phyloP scores from a whole-genome alignment of 176 grass and related monocot species.

The Juncus inflexus region DNA sequence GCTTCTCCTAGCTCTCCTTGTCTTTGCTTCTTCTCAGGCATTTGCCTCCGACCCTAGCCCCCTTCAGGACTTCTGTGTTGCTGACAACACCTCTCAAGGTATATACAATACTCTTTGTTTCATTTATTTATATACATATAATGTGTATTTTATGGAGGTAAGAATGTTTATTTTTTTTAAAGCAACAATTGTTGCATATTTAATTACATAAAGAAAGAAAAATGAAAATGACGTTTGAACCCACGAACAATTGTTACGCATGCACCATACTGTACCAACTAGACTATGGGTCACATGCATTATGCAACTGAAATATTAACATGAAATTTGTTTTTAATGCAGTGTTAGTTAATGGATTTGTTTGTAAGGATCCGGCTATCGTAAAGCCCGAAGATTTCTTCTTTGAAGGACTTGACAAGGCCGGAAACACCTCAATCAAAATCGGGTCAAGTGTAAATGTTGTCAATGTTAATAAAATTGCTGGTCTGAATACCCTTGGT shows the following conservation, averaged over 20 bases:
- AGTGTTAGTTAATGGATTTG: conserved; percentile 22
- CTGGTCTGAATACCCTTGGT: conserved; percentile 33
- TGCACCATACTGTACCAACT: too few species aligned
- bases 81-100: too few species aligned
- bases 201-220: too few species aligned
- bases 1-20: conserved; percentile 10
- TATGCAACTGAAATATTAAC: too few species aligned
- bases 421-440: conserved; percentile 27
- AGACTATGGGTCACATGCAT: too few species aligned
- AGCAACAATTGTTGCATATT: too few species aligned
- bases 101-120: too few species aligned
- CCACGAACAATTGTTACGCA: too few species aligned
- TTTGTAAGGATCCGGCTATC: conserved; percentile 16
- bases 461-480: conserved; percentile 4
- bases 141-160: too few species aligned
- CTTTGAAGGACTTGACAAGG: conserved; percentile 23
- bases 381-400: conserved; percentile 26
- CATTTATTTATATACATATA: too few species aligned
- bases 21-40: background rate
- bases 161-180: too few species aligned
- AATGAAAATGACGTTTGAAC: too few species aligned
- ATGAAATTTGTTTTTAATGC: background rate
- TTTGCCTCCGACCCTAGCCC: conserved; percentile 23
- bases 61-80: conserved; percentile 27
- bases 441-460: conserved; percentile 27